Conservation (phyloP, 176 grass and related monocot genomes). For the Carex kokanica region DNA sequence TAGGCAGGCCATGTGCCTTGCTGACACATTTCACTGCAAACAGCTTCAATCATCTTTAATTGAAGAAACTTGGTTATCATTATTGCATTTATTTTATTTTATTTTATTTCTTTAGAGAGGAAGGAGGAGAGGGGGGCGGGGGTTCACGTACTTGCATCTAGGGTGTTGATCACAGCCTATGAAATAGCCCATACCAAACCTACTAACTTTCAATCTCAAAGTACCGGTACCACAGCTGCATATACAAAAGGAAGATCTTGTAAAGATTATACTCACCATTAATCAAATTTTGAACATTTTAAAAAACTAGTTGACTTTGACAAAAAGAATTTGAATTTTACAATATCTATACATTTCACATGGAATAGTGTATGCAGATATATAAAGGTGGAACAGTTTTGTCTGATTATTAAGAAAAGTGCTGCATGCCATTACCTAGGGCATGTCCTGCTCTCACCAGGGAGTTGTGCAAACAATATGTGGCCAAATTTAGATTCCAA, state of each 20-base stretch:
- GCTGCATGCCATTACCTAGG: slow-evolving; percentile 56
- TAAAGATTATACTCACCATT: background rate
- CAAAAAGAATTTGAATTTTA: background rate
- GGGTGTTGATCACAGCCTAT: slow-evolving; percentile 87
- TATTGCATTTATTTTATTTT: background rate
- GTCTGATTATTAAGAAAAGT: slow-evolving; percentile 19
- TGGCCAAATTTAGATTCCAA: slow-evolving; percentile 77
- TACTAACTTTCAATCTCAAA: slow-evolving; percentile 91
- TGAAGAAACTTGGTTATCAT: background rate
- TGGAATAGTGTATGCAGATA: background rate
- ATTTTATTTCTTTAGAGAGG: slow-evolving; percentile 15
- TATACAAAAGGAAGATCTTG: slow-evolving; percentile 1
- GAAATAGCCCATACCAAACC: slow-evolving; percentile 85
- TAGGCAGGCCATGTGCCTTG: background rate
- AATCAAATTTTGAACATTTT: background rate
- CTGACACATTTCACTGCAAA: background rate
- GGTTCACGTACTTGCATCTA: slow-evolving; percentile 74
- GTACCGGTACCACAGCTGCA: slow-evolving; percentile 86
- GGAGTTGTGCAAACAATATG: slow-evolving; percentile 65
- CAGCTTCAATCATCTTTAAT: background rate
- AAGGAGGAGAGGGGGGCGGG: background rate
- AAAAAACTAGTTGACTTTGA: background rate
- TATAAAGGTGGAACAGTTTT: background rate
- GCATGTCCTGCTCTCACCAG: slow-evolving; percentile 54
- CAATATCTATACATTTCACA: background rate